Evolutionary conservation across 495 filamentous ascomycete species (phyloP).

Genomic region (Hypoxylon crocopeplum): DNA sequence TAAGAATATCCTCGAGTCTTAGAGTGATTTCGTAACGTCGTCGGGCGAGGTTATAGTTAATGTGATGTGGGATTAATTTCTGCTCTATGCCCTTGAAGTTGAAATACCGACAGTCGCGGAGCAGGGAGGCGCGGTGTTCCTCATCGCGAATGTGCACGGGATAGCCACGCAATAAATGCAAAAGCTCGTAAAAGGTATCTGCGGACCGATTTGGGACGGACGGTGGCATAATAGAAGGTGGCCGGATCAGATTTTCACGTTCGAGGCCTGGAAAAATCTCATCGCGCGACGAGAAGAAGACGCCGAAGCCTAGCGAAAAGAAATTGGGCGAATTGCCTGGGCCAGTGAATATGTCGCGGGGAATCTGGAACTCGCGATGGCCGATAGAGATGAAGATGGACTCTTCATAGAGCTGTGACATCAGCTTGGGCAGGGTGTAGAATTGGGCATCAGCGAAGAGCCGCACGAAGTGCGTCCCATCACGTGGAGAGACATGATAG

Average conservation of each 20-base stretch:
- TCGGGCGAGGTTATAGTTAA: constrained; percentile 75
- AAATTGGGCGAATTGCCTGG: constrained; percentile 94
- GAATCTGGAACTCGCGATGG: constrained; percentile 83
- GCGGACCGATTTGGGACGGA: constrained; percentile 80
- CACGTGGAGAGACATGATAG: constrained; percentile 84
- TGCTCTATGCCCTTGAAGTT: constrained; percentile 92
- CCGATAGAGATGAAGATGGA: constrained; percentile 92
- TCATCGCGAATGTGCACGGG: constrained; percentile 78
- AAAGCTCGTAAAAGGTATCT: constrained; percentile 78
- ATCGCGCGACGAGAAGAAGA: constrained; percentile 81
- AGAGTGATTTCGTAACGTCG: constrained; percentile 78
- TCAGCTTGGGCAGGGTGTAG: constrained; percentile 89
- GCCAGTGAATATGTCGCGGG: constrained; percentile 82
- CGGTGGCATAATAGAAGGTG: constrained; percentile 84
- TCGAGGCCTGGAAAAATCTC: constrained; percentile 89
- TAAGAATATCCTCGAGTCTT: constrained; percentile 82
- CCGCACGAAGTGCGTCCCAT: constrained; percentile 85
- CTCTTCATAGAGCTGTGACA: constrained; percentile 92
- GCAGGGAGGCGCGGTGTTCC: constrained; percentile 76
- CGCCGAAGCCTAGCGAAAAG: constrained; percentile 90
- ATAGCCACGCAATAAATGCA: constrained; percentile 91
- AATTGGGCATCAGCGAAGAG: constrained; percentile 97
- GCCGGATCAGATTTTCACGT: constrained; percentile 80
- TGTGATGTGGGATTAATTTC: constrained; percentile 77
- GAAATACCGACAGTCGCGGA: constrained; percentile 91